Evolutionary conservation across 257 asterid genomes (phyloP), one percentile per base, ranked within the genome.

Genomic region (Nicotiana attenuata): DNA sequence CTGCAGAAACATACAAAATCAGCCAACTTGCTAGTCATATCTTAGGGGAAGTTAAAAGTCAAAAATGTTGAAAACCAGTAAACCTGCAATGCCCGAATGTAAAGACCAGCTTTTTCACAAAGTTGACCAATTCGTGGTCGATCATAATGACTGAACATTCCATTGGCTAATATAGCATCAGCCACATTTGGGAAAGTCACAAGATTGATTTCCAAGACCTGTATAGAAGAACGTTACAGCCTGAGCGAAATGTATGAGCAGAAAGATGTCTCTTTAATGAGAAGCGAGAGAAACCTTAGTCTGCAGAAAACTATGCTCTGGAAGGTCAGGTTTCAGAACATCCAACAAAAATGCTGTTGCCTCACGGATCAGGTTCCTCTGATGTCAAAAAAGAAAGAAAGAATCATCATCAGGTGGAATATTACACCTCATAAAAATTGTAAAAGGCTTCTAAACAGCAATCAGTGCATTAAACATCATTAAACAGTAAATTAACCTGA

Each of bases 281-380:
- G 45, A 26, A 75, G 8, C 0, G 22, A 50, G 81, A 65, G 53
- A 65, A 82, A 94, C 99, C 98, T 97, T 94, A 38, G 99, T 94
- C 89, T 97, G 99, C 82, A 97, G 97, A 91, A 29, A 85, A 29
- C 92, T 98, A 78, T 97, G 99, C 87, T 97, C 98, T 5, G 99
- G 99, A 81, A 93, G 87, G 90, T 97, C 94, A 81, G 99, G 98
- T 87, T 96, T 96, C 88, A 96, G 89, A 85, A 96, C 99, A 90
- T 96, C 99, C 93, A 96, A 89, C 85, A 96, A 85, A 85, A 96
- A 96, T 61, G 99, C 98, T 60, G 99, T 96, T 57, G 99, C 99
- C 89, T 96, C 99, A 53, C 99, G 99, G 75, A 96, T 96, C 99
- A 96, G 65, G 88, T 96, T 96, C 88, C 99, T 91, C 98, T 96